Base-by-base conservation (phyloP, 257 asterid species). In the Anisodus acutangulus region DNA sequence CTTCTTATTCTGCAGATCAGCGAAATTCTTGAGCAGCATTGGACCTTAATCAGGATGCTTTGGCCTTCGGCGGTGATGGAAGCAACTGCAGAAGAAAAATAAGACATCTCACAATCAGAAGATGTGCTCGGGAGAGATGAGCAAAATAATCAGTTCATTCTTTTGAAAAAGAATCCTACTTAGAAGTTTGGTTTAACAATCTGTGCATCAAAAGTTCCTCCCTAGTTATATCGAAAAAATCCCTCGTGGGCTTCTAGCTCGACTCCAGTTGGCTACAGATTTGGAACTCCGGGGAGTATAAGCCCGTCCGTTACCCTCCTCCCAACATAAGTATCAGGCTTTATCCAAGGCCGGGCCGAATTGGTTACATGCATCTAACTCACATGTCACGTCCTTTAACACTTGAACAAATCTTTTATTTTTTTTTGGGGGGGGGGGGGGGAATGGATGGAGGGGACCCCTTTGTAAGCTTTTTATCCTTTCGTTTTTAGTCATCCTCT, bases 11-110 rank as follows among this genome's bases (percentile, higher is more conserved):
- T 82, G 63, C 67, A 43, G 78, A 49, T 49, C 60, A 15, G 37
- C 26, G 64, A 37, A 67, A 53, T 26, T 13, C 76, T 68, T 82
- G 62, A 53, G 85, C 58, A 81, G 22, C 84, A n/a, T 81, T 60
- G 4, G 12, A 76, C 69, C 64, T 15, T 68, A 51, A 82, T 82
- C 85, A 82, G 41, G 80, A n/a, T 0, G 55, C 37, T 62, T 31
- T 82, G 12, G 51, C 41, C 85, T 82, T 82, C 4, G 85, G 57
- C 7, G 57, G 16, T 35, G 85, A 66, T n/a, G 85, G 85, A 41
- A 82, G 80, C 80, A 82, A 67, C 85, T 82, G 85, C 55, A 82
- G 4, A 12, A 49, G 22, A 2, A 12, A 66, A 79, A 78, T 26
- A 35, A 59, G 53, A 69, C 3, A 16, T 39, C 7, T 69, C 54